A percentile compares a stretch with the other conserved stretches of the same genome.
phyloP scores from a whole-genome alignment of 108 stramenopile species.

The Skeletonema grethae region DNA sequence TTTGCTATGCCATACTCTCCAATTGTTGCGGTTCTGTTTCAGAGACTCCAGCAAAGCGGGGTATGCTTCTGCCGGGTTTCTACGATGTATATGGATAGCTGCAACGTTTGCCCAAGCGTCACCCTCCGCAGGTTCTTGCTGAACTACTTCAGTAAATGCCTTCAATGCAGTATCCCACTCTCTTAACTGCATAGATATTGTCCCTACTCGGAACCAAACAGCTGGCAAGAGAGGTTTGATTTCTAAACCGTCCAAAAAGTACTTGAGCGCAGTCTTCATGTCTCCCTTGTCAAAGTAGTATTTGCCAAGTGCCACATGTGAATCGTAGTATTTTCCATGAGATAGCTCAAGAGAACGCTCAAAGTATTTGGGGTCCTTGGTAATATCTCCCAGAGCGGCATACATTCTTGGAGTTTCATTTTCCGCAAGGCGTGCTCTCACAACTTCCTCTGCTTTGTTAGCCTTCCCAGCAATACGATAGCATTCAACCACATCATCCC shows the following conservation, averaged over 20 bases:
- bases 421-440: constrained; percentile 77
- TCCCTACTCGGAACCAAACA: constrained; percentile 93
- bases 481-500: constrained; percentile 99
- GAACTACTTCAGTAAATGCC: constrained; percentile 93
- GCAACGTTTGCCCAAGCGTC: constrained; percentile 96
- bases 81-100: constrained; percentile 83
- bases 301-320: constrained; percentile 83
- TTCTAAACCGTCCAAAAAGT: constrained; percentile 69
- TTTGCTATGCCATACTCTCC: constrained; percentile 88
- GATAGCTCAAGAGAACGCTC: constrained; percentile 88
- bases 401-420: constrained; percentile 89
- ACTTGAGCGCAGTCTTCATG: constrained; percentile 55
- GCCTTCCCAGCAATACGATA: constrained; percentile 87
- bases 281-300: constrained; percentile 75
- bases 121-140: constrained; percentile 92
- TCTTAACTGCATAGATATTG: constrained; percentile 85
- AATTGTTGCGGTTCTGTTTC: constrained; percentile 77
- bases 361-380: constrained; percentile 77
- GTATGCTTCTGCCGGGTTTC: constrained; percentile 74
- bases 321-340: constrained; percentile 81
- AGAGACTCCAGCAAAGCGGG: constrained; percentile 80
- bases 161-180: constrained; percentile 84
- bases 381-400: constrained; percentile 91
- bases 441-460: constrained; percentile 86
- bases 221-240: constrained; percentile 85